phyloP scores from a whole-genome alignment of 768 basidiomycete genomes.

The Auriscalpium vulgare region DNA sequence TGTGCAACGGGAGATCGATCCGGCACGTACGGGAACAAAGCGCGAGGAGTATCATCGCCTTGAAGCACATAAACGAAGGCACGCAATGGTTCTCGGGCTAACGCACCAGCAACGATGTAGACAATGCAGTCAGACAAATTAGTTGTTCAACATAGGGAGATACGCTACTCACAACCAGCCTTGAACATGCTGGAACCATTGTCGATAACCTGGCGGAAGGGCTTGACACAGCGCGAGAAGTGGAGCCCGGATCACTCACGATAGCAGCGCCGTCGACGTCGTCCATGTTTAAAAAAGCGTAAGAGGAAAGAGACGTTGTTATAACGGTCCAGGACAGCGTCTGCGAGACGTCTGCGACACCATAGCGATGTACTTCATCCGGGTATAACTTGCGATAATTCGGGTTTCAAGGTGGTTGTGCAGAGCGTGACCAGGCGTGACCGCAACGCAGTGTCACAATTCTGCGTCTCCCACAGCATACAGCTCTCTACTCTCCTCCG shows the following conservation, averaged over 20 bases:
- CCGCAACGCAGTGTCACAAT: too few species aligned
- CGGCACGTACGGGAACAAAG: constrained; percentile 78
- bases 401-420: too few species aligned
- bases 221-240: not conserved
- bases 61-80: not conserved
- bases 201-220: constrained; percentile 58
- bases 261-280: constrained; percentile 50
- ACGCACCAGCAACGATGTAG: constrained; percentile 44
- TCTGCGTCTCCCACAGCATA: too few species aligned
- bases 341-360: too few species aligned
- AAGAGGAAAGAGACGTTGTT: not conserved
- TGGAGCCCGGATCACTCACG: constrained; percentile 22
- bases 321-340: too few species aligned
- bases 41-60: constrained; percentile 92
- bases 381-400: too few species aligned
- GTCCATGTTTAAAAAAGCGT: constrained; percentile 35
- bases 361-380: too few species aligned
- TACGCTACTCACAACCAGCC: constrained; percentile 75
- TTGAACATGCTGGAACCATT: constrained; percentile 99
- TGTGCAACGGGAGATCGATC: not conserved
- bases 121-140: constrained; percentile 76
- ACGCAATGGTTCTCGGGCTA: constrained; percentile 9
- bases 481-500: too few species aligned
- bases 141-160: constrained; percentile 16
- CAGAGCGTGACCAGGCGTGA: too few species aligned